phyloP scores from a whole-genome alignment of 2,329 filamentous ascomycete species.

The Epichloe uncinata region DNA sequence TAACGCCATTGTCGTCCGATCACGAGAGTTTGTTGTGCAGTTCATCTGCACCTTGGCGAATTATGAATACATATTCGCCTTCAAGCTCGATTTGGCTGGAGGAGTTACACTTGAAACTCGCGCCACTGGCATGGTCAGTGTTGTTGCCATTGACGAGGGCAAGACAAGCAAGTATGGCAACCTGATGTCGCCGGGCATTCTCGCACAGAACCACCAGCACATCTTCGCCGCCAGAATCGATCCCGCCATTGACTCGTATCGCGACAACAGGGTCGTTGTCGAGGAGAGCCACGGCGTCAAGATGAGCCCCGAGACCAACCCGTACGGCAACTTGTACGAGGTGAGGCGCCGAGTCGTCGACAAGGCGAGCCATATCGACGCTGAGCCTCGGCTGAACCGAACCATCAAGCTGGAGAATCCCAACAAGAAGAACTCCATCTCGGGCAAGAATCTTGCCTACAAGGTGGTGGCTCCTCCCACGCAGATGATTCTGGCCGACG shows the following conservation, averaged over 20 bases:
- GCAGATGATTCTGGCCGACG: slow-evolving; percentile 30
- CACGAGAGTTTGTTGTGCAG: slow-evolving; percentile 51
- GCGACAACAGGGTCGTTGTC: slow-evolving; percentile 34
- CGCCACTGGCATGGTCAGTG: slow-evolving; percentile 52
- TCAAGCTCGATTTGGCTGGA: slow-evolving; percentile 47
- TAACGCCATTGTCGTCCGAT: slow-evolving; percentile 45
- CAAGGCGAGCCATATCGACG: slow-evolving; percentile 34
- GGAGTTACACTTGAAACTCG: slow-evolving; percentile 48
- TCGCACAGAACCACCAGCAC: slow-evolving; percentile 60
- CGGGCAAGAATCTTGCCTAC: slow-evolving; percentile 36
- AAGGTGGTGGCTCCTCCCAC: slow-evolving; percentile 32
- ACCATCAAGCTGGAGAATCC: slow-evolving; percentile 35
- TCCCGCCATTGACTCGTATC: slow-evolving; percentile 42
- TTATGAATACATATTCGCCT: slow-evolving; percentile 50
- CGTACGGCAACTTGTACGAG: slow-evolving; percentile 47
- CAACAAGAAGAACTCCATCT: slow-evolving; percentile 30
- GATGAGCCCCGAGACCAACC: slow-evolving; percentile 40
- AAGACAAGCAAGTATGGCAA: slow-evolving; percentile 42
- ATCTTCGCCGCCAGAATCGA: slow-evolving; percentile 54
- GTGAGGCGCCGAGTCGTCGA: slow-evolving; percentile 34
- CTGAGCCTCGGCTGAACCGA: slow-evolving; percentile 38
- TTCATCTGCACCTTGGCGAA: slow-evolving; percentile 57
- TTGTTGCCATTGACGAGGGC: slow-evolving; percentile 44
- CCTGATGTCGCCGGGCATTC: slow-evolving; percentile 47
- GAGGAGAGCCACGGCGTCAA: slow-evolving; percentile 24